These are phyloP conservation scores for Nemania serpens DNA, from an alignment of 2,329 filamentous ascomycete species.

Conservation along the genomic window DNA sequence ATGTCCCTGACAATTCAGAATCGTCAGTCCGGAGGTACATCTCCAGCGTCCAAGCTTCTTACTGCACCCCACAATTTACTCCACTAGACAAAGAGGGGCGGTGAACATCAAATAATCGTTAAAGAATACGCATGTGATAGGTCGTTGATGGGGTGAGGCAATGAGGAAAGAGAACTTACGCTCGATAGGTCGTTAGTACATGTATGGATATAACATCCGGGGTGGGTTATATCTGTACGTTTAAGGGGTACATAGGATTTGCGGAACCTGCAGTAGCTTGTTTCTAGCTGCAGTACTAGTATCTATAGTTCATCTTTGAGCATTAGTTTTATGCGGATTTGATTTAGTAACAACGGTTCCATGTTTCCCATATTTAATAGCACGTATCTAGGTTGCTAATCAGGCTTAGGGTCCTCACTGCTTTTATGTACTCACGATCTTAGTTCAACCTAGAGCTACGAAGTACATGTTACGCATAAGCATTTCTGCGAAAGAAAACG, in stretches of 20 bases:
- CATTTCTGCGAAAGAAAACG: too few species aligned
- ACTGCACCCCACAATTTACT: not conserved
- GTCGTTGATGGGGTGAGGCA: not conserved
- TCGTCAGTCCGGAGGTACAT: not conserved
- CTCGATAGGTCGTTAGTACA: too few species aligned
- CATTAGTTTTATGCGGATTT: not conserved
- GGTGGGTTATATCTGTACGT: not conserved
- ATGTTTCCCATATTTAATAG: too few species aligned
- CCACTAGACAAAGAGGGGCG: not conserved
- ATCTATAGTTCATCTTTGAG: not conserved
- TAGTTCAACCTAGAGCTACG: too few species aligned
- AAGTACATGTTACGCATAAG: too few species aligned
- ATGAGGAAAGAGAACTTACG: too few species aligned
- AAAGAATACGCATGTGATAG: not conserved
- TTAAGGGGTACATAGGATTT: not conserved
- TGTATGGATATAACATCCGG: not conserved
- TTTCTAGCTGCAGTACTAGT: slow-evolving; percentile 2
- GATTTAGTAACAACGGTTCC: slow-evolving; percentile 1
- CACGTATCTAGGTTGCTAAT: too few species aligned
- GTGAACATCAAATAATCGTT: not conserved
- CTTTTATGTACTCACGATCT: too few species aligned
- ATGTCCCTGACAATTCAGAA: not conserved
- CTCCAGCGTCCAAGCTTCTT: not conserved
- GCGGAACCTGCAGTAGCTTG: not conserved
- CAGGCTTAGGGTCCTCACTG: too few species aligned